Base-by-base conservation (phyloP, 257 asterid species). In the Solanum piurae region DNA sequence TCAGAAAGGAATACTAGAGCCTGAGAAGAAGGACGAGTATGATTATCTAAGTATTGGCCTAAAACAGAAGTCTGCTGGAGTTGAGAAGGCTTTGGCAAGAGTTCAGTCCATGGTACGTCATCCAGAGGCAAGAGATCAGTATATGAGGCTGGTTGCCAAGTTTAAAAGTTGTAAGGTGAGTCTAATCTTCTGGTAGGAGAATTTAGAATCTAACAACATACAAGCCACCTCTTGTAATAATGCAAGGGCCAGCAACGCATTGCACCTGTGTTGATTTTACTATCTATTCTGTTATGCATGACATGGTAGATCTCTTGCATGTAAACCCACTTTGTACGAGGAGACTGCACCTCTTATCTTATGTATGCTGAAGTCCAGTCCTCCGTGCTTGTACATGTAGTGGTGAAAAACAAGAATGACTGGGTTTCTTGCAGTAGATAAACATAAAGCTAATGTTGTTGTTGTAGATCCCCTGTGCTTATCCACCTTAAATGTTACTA, bases 111-210 rank as follows among this genome's bases (percentile, higher is more conserved):
- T 89, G 91, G 87, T 77, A 60, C 88, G 88, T 21, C 87, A 87
- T 75, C 90, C 88, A 44, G 90, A 89, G 86, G 90, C 91, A 29
- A 73, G 88, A 23, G 86, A 87, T 85, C 90, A 89, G 80, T 87
- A 86, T 52, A 87, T 80, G 87, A 85, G 90, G 37, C 87, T 89
- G 73, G 86, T 88, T 49, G 21, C 72, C 20, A 88, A 80, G 46
- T 83, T 88, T 86, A 87, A 88, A 72, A 83, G 86, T 44, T 36
- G 16, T 36, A 64, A 89, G 91, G 89, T 89, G 89, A 75, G 80
- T 33, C 73, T 29, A 60, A 71, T 12, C 42, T 86, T 55, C 12
- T 31, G 38, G 25, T 44, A 42, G 64, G 64, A 7, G 25, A 79
- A 79, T 79, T 42, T 42, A 40, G 84, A 79, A 44, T 40, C 37